Evolutionary conservation across 1,284 basidiomycete genomes (phyloP).

Genomic region (Cutaneotrichosporon dermatis): DNA sequence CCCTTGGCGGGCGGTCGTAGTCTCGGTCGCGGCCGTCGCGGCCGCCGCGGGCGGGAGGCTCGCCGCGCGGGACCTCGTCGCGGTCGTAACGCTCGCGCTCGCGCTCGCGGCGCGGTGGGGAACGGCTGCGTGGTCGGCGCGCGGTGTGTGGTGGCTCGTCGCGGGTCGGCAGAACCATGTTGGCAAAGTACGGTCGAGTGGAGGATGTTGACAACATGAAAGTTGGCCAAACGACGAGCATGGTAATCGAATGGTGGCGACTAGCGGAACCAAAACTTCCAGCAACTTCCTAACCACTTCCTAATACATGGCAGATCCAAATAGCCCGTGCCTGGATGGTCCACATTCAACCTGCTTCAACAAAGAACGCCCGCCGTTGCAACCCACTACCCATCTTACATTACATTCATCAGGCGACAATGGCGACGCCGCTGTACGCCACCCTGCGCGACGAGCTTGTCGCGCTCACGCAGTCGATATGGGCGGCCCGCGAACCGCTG

Average conservation of each 20-base stretch:
- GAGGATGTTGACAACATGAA: too few relatives aligned
- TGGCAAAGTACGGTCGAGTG: too few relatives aligned
- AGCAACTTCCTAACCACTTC: background rate
- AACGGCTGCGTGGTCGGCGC: too few relatives aligned
- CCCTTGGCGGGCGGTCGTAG: background rate
- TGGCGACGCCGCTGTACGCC: conserved; percentile 7
- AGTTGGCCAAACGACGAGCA: too few relatives aligned
- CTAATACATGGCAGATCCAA: background rate
- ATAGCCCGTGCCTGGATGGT: background rate
- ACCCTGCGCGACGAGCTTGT: conserved; percentile 2
- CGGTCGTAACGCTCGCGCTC: too few relatives aligned
- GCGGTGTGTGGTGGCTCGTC: too few relatives aligned
- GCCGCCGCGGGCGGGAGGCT: background rate
- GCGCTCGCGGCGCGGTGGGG: too few relatives aligned
- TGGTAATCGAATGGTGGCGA: too few relatives aligned
- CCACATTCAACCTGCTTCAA: too few relatives aligned
- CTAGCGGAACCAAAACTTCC: background rate
- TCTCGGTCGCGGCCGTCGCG: background rate
- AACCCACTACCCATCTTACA: background rate
- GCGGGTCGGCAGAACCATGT: too few relatives aligned
- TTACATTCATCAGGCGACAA: background rate
- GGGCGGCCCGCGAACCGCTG: conserved; percentile 4
- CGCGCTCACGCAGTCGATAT: background rate
- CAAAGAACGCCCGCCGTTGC: too few relatives aligned
- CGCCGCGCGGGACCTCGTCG: too few relatives aligned